Evolutionary conservation across 352 stramenopile species (phyloP).

Genomic region (Aphanomyces euteiches): DNA sequence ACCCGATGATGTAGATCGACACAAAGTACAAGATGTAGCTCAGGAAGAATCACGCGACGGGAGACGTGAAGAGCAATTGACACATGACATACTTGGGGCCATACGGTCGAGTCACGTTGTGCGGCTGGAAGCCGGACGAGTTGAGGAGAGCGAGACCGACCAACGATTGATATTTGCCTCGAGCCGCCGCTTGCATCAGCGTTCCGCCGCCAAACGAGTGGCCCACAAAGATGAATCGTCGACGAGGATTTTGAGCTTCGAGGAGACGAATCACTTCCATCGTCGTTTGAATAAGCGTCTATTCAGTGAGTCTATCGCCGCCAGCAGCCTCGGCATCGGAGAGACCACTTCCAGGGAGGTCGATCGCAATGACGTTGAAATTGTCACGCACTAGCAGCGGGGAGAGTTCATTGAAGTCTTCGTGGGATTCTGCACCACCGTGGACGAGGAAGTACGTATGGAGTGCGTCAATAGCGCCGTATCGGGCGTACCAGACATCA

Average conservation of each 20-base stretch:
- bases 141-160: conserved; percentile 19
- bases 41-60: background rate
- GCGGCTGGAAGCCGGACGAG: background rate
- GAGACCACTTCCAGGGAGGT: conserved; percentile 13
- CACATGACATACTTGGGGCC: background rate
- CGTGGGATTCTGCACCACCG: too few species aligned
- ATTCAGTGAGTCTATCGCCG: background rate
- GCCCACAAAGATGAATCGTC: conserved; percentile 1
- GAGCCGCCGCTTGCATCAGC: background rate
- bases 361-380: conserved; percentile 17
- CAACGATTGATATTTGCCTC: background rate
- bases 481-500: too few species aligned
- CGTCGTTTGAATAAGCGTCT: background rate
- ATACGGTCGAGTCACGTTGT: background rate
- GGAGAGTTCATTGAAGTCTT: background rate
- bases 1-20: background rate
- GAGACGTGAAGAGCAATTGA: background rate
- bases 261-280: background rate
- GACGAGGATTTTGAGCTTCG: background rate
- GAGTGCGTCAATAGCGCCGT: too few species aligned
- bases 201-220: conserved; percentile 22
- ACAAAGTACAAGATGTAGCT: background rate
- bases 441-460: too few species aligned
- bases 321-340: background rate
- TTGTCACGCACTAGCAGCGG: conserved; percentile 7